These are phyloP conservation scores for Didymella lethalis DNA, from an alignment of 2,329 filamentous ascomycete species.

Conservation along the genomic window DNA sequence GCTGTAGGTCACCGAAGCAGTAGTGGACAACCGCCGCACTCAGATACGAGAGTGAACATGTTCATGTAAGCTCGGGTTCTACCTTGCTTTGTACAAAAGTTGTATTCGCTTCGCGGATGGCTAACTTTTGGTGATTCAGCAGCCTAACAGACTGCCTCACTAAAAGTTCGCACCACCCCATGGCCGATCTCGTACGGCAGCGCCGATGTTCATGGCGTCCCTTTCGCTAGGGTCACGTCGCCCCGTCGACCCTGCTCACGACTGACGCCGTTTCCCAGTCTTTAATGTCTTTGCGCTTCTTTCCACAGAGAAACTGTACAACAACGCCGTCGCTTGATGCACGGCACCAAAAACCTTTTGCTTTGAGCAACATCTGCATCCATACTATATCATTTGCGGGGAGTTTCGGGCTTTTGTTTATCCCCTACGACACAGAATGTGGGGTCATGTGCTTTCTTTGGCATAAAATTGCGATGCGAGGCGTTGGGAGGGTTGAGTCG, in stretches of 20 bases:
- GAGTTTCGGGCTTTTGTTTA: slow-evolving; percentile 25
- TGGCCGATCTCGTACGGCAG: slow-evolving; percentile 30
- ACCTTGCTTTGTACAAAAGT: slow-evolving; percentile 47
- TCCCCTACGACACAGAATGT: slow-evolving; percentile 14
- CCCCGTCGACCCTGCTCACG: slow-evolving; percentile 11
- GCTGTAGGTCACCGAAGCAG: slow-evolving; percentile 46
- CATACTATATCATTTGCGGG: slow-evolving; percentile 31
- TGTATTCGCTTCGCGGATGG: slow-evolving; percentile 39
- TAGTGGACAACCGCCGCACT: slow-evolving; percentile 27
- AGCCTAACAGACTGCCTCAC: slow-evolving; percentile 30
- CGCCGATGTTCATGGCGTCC: slow-evolving; percentile 35
- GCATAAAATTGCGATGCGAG: slow-evolving; percentile 22
- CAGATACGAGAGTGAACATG: slow-evolving; percentile 6
- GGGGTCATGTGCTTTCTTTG: slow-evolving; percentile 14
- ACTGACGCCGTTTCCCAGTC: slow-evolving; percentile 5
- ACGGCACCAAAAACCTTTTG: slow-evolving; percentile 22
- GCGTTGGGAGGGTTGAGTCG: slow-evolving; percentile 12
- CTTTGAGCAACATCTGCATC: slow-evolving; percentile 18
- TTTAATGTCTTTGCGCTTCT: slow-evolving; percentile 20
- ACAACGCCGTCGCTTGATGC: slow-evolving; percentile 17
- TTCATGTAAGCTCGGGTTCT: slow-evolving; percentile 45
- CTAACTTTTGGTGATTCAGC: slow-evolving; percentile 43
- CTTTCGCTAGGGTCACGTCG: slow-evolving; percentile 51
- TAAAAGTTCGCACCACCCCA: slow-evolving; percentile 27
- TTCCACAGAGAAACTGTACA: slow-evolving; percentile 23